Percentiles rank a stretch among this genome's conserved stretches.
Evolutionary conservation across 768 basidiomycete species (phyloP).

Genomic region (Boletus vinaceobasis): DNA sequence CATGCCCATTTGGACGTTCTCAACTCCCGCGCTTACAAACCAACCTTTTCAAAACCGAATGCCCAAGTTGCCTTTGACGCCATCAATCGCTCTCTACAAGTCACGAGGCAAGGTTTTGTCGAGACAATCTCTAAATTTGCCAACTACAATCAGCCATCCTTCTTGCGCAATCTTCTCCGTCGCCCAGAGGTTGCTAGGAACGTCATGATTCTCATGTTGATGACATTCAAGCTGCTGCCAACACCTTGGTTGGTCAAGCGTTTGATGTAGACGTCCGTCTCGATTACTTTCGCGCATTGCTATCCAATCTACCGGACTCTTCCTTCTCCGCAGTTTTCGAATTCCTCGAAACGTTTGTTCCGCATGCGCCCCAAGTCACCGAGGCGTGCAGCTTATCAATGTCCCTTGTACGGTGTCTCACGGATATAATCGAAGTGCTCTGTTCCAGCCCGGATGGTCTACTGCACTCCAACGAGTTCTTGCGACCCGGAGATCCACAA

Average conservation of each 20-base stretch:
- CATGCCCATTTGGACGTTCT: conserved; percentile 68
- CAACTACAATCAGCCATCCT: conserved; percentile 53
- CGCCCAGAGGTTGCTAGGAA: conserved; percentile 55
- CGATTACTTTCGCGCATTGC: conserved; percentile 80
- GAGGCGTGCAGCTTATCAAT: conserved; percentile 91
- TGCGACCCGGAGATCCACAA: conserved; percentile 40
- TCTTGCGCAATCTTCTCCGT: conserved; percentile 53
- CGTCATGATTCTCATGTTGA: conserved; percentile 63
- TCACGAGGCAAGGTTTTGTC: conserved; percentile 61
- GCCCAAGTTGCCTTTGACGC: conserved; percentile 41
- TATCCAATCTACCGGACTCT: conserved; percentile 61
- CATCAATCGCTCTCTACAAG: conserved; percentile 58
- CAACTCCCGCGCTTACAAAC: conserved; percentile 46
- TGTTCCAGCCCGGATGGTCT: conserved; percentile 72
- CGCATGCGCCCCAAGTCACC: conserved; percentile 58
- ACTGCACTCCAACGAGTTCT: conserved; percentile 52
- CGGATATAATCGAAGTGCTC: conserved; percentile 87
- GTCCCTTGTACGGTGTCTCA: conserved; percentile 86
- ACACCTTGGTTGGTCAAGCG: conserved; percentile 77
- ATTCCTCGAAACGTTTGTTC: conserved; percentile 65
- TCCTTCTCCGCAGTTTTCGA: conserved; percentile 67
- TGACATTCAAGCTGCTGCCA: conserved; percentile 68
- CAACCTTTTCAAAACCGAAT: conserved; percentile 32
- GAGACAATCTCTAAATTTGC: conserved; percentile 61
- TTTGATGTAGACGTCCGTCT: conserved; percentile 84